phyloP scores from a whole-genome alignment of 2,329 filamentous ascomycete species.

The Colletotrichum abscissum region DNA sequence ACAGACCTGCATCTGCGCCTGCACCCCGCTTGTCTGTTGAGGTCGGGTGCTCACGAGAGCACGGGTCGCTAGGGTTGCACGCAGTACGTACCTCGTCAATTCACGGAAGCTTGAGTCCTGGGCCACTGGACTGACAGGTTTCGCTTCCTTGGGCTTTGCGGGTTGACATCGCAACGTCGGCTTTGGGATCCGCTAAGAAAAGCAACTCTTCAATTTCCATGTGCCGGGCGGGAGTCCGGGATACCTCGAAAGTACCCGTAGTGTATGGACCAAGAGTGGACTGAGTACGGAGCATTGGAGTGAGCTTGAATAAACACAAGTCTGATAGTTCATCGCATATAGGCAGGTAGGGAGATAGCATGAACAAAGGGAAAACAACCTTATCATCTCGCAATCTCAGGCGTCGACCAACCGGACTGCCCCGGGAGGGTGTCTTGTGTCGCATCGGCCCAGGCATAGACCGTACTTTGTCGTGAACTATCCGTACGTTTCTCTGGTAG shows the following conservation, averaged over 20 bases:
- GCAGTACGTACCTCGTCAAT: background rate
- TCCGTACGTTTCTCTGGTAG: no score
- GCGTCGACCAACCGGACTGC: background rate
- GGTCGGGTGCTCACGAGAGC: background rate
- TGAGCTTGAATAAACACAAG: background rate
- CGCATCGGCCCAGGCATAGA: background rate
- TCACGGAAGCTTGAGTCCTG: background rate
- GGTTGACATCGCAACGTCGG: background rate
- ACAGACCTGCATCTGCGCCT: background rate
- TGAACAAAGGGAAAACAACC: background rate
- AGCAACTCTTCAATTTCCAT: background rate
- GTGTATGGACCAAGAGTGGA: no score
- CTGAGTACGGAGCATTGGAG: no score
- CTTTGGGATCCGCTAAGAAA: background rate
- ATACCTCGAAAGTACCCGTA: no score
- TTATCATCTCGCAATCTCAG: background rate
- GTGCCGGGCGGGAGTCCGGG: background rate
- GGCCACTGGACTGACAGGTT: background rate
- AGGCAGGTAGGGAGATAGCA: background rate
- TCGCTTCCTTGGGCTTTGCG: background rate
- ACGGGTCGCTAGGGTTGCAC: background rate
- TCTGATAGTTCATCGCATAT: background rate
- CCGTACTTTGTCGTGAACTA: background rate
- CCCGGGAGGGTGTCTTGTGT: background rate
- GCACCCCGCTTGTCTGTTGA: background rate